Evolutionary conservation across 1,284 basidiomycete species (phyloP).

Genomic region (Cystobasidium sp.): DNA sequence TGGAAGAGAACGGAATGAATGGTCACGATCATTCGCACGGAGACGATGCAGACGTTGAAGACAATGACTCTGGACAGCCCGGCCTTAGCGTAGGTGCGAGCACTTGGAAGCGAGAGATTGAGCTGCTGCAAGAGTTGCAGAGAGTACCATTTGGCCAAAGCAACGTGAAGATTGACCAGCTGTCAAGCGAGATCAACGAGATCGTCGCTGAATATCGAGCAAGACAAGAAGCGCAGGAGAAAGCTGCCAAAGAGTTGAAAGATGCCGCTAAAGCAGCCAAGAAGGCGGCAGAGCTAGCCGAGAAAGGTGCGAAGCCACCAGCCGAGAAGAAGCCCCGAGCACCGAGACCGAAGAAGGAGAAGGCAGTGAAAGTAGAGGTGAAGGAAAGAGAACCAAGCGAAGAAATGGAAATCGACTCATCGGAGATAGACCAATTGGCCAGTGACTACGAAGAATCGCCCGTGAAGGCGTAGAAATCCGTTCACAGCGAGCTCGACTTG

Average conservation of each 20-base stretch:
- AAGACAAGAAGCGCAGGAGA: conserved; percentile 3
- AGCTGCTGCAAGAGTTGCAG: conserved; percentile 62
- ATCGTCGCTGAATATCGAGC: conserved; percentile 11
- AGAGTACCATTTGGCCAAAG: conserved; percentile 28
- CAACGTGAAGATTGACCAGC: conserved; percentile 12
- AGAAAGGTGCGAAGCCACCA: conserved; percentile 16
- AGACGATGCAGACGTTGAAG: conserved; percentile 12
- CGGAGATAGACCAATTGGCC: conserved; percentile 25
- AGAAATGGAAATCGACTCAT: conserved; percentile 29
- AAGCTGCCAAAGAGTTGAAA: conserved; percentile 31
- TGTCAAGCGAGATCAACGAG: conserved; percentile 23
- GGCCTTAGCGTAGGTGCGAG: conserved; percentile 11
- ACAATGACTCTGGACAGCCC: not conserved
- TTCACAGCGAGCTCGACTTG: too few species aligned
- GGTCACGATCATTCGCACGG: conserved; percentile 19
- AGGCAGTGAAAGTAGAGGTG: conserved; percentile 22
- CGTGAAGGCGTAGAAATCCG: not conserved
- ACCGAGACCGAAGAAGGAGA: conserved; percentile 2
- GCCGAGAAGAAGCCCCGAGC: conserved; percentile 9
- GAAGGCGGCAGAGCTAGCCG: conserved; percentile 13
- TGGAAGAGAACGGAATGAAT: conserved; percentile 45
- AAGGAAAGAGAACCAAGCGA: not conserved
- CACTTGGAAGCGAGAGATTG: conserved; percentile 74
- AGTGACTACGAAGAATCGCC: conserved; percentile 22
- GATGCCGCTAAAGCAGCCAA: conserved; percentile 26